phyloP scores from a whole-genome alignment of 2,329 filamentous ascomycete species.

The Thermoascus crustaceus region DNA sequence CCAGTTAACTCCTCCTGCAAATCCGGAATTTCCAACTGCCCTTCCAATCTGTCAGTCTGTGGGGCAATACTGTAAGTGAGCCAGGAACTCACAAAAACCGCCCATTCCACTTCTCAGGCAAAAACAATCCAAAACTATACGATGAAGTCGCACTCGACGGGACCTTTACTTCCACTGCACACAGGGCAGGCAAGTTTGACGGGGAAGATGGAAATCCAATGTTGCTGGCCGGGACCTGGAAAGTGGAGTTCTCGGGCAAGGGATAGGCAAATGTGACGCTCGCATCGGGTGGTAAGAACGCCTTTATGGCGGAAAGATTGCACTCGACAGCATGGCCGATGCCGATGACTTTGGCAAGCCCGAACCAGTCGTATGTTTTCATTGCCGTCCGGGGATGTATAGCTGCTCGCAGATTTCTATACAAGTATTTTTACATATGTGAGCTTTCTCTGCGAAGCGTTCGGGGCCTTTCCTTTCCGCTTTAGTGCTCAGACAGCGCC shows the following conservation, averaged over 20 bases:
- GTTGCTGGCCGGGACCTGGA: not conserved
- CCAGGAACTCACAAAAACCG: not conserved
- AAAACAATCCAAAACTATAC: not conserved
- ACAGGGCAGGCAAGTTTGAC: not conserved
- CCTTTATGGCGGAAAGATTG: not conserved
- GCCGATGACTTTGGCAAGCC: not conserved
- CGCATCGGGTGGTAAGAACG: not conserved
- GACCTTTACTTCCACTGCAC: not conserved
- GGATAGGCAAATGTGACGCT: not conserved
- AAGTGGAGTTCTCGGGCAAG: not conserved
- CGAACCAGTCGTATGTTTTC: not conserved
- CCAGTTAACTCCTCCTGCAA: slow-evolving; percentile 42
- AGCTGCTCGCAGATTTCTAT: too few relatives aligned
- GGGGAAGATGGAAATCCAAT: not conserved
- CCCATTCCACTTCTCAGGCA: not conserved
- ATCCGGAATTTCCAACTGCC: slow-evolving; percentile 40
- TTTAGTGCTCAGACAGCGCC: too few relatives aligned
- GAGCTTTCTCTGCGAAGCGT: too few relatives aligned
- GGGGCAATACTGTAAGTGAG: not conserved
- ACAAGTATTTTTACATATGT: too few relatives aligned
- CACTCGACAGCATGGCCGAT: not conserved
- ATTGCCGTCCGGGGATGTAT: too few relatives aligned
- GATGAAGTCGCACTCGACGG: not conserved
- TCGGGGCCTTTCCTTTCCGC: too few relatives aligned
- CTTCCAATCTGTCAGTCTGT: not conserved